Conservation (phyloP, 805 yeast genomes). For the Metschnikowia proteae region DNA sequence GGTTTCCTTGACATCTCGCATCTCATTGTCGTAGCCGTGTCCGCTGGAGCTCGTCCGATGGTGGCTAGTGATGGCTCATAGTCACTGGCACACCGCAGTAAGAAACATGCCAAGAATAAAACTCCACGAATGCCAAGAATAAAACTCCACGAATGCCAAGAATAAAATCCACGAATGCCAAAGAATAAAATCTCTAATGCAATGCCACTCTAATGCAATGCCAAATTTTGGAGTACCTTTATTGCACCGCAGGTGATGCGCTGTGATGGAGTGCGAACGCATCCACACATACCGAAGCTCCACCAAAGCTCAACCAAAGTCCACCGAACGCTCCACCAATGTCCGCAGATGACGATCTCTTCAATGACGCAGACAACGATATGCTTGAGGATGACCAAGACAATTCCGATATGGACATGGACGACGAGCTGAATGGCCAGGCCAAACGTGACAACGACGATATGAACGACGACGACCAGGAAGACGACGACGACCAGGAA, state of each 20-base stretch:
- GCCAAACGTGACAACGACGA: conserved; percentile 23
- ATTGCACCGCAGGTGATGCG: background rate
- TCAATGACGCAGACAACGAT: conserved; percentile 20
- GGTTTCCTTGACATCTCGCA: too few relatives aligned
- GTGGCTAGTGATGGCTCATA: too few relatives aligned
- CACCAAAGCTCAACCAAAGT: background rate
- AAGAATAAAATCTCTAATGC: too few relatives aligned
- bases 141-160: too few relatives aligned
- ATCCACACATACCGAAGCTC: background rate
- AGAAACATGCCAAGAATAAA: too few relatives aligned
- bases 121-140: too few relatives aligned
- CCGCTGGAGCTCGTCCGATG: too few relatives aligned
- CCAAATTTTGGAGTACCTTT: too few relatives aligned
- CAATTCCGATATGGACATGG: conserved; percentile 17
- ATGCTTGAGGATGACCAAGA: conserved; percentile 16
- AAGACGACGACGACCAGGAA: conserved; percentile 16
- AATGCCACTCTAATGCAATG: too few relatives aligned
- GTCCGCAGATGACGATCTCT: conserved; percentile 22
- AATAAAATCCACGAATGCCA: too few relatives aligned
- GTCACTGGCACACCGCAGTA: too few relatives aligned
- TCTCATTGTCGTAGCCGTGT: too few relatives aligned
- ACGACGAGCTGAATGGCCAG: conserved; percentile 14
- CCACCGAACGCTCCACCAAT: conserved; percentile 1
- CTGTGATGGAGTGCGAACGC: background rate
- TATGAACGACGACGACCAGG: conserved; percentile 22